Evolutionary conservation across 345 rosid species (phyloP), one percentile per base, ranked within the genome.

Genomic region (Microthlaspi erraticum): DNA sequence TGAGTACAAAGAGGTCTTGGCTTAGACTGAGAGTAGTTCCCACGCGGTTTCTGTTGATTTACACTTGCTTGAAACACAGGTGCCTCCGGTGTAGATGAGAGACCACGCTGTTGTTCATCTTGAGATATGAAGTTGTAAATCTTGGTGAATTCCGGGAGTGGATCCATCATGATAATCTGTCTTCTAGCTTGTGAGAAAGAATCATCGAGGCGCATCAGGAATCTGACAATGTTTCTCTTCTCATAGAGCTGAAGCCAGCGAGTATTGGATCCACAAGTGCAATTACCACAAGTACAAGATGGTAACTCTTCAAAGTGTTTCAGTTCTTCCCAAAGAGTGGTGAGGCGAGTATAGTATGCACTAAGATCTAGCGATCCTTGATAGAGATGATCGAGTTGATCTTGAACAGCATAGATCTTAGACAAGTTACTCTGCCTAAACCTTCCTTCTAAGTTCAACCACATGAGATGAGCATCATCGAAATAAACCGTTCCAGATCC

Each of bases 11-110:
- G 36, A 33, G 36, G 26, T 23, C 26, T 2, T 23, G 26, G 26
- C 8, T 7, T 33, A 0, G 8, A 33, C 6, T 33, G 36, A 33
- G 39, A 36, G 2, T 36, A 36, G 8, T 36, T 36, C 3, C 10
- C 39, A 7, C 39, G 39, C 1, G 11, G 19, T 1, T 55, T 55
- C 0, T 32, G 20, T 2, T 14, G 10, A 1, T 0, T 8, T 4
- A 31, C 1, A 0, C 23, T 7, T 0, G 61, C 26, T 33, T 56
- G 42, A 16, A 34, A 56, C 0, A 56, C 34, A 1, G 20, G 7
- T 0, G 12, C 9, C 7, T 18, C n/a, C n/a, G n/a, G n/a, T n/a
- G n/a, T n/a, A n/a, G 1, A 29, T n/a, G 5, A 11, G 0, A 29
- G 7, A 0, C 3, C 0, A 0, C 9, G 1, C 0, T 52, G 58